phyloP scores from a whole-genome alignment of 352 stramenopile species.

The Saprolegnia diclina region DNA sequence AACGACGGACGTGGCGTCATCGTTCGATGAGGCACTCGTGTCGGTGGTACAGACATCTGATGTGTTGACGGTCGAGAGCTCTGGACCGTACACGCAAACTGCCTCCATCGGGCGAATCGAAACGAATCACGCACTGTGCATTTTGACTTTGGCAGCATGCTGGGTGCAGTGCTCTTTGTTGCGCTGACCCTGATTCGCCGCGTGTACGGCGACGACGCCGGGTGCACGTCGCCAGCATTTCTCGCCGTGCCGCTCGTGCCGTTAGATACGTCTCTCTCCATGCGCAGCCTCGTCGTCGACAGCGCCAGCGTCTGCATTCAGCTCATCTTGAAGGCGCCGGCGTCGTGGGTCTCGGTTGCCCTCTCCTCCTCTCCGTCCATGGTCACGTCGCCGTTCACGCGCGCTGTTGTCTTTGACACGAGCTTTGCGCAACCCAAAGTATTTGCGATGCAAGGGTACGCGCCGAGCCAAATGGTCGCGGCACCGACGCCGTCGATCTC shows the following conservation, averaged over 20 bases:
- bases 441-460: slow-evolving; percentile 2
- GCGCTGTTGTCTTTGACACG: background rate
- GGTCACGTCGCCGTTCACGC: slow-evolving; percentile 8
- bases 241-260: background rate
- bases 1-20: too few relatives aligned
- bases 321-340: background rate
- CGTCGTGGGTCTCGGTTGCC: slow-evolving; percentile 3
- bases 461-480: background rate
- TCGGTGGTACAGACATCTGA: too few relatives aligned
- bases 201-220: background rate
- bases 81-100: too few relatives aligned
- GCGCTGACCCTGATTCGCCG: background rate
- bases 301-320: slow-evolving; percentile 2
- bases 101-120: too few relatives aligned
- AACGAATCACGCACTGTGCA: too few relatives aligned
- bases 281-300: background rate
- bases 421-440: slow-evolving; percentile 13
- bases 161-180: background rate
- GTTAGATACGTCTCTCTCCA: background rate
- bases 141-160: too few relatives aligned
- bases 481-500: background rate
- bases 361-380: background rate
- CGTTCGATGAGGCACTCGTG: too few relatives aligned
- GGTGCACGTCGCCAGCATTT: background rate
- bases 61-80: too few relatives aligned